Evolutionary conservation across 257 asterid species (phyloP), one percentile per base, ranked within the genome.

Genomic region (Solanum sitiens): DNA sequence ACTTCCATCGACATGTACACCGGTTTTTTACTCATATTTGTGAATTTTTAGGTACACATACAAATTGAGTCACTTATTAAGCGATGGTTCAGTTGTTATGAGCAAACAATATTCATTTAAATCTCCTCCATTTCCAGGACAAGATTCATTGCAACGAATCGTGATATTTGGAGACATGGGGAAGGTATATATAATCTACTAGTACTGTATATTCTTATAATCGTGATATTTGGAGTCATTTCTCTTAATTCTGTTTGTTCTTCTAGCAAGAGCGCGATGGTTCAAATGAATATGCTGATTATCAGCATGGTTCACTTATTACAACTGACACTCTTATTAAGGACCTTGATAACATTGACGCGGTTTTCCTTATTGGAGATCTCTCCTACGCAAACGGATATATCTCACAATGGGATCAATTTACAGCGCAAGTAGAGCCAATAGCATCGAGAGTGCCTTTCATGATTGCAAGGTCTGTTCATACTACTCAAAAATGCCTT

Each of bases 111-210:
- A 93, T 88, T 90, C 95, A 1, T 96, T 95, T 87, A 91, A 82
- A 76, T 93, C 99, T 21, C 93, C 98, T 21, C 99, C 98, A 23
- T 96, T 88, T 88, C 98, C 96, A 2, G 99, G 99, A 65, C 97
- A 96, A 89, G 94, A 94, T 80, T 96, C 99, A 2, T 82, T 95
- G 90, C 98, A 96, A 89, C 95, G 94, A 21, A 94, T 95, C 14
- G 53, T 96, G 85, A 92, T 96, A 76, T 95, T 96, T 86, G 99
- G 98, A 61, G 99, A 96, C 91, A 94, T 95, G 98, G 99, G 99
- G 42, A 96, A 96, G 99, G 99, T 45, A 45, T 45, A 45, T 96
- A 89, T 47, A 14, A 59, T 75, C 83, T 40, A 21, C 83, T 74
- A 74, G 6, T 11, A 39, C 3, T 21, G 11, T 40, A 32, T 11